phyloP scores from a whole-genome alignment of 2,329 filamentous ascomycete genomes.

The Xylaria arbuscula region DNA sequence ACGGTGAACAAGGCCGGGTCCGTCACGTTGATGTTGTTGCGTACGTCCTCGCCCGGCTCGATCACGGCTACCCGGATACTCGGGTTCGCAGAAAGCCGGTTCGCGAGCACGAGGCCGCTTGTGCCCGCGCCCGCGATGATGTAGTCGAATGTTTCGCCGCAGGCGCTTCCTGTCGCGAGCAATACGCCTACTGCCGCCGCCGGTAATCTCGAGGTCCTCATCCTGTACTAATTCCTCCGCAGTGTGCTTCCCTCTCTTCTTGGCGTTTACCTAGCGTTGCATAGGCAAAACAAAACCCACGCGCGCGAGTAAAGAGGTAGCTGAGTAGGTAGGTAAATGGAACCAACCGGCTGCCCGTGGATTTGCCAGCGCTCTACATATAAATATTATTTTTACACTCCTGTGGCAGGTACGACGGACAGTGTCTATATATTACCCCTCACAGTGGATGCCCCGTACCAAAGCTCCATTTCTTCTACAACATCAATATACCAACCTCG shows the following conservation, averaged over 20 bases:
- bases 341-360: neutral
- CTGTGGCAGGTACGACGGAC: no score
- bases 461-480: no score
- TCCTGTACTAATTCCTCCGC: conserved; percentile 9
- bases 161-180: conserved; percentile 12
- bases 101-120: conserved; percentile 53
- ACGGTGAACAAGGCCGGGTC: conserved; percentile 45
- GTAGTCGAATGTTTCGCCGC: conserved; percentile 51
- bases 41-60: conserved; percentile 53
- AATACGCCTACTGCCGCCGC: conserved; percentile 2
- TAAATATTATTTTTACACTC: neutral
- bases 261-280: neutral
- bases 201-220: conserved; percentile 13
- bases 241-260: neutral
- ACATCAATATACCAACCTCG: no score
- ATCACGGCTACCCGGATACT: conserved; percentile 51
- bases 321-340: neutral
- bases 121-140: conserved; percentile 55
- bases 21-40: conserved; percentile 51
- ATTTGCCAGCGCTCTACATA: neutral
- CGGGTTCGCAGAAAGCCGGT: conserved; percentile 52
- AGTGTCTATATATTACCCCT: no score
- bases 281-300: neutral
- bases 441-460: no score
- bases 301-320: neutral